Evolutionary conservation across 495 filamentous ascomycete genomes (phyloP), one percentile per base, ranked within the genome.

Genomic region (Parmelia sp.): DNA sequence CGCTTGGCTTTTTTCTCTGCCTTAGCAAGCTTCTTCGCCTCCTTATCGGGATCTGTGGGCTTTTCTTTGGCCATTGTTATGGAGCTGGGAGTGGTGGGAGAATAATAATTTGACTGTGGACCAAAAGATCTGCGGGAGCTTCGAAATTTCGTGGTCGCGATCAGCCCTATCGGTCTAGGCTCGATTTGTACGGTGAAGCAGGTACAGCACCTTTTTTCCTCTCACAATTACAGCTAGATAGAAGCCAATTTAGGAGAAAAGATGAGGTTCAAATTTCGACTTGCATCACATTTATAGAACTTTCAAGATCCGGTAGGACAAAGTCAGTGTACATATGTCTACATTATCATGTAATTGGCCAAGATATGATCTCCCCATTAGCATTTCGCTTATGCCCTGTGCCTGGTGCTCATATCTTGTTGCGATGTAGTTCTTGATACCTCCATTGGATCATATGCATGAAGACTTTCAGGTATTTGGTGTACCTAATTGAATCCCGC

Each of bases 1-100:
- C 85, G 86, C 79, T 89, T 89, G 77, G 90, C 87, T 79, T 91
- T 89, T 83, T 90, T 91, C 80, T 88, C 84, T 57, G 81, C 78
- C 79, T 87, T 88, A 2, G 62, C 62, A 23, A 53, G 40, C 79
- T 88, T 89, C 65, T 87, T 81, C 73, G 85, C 82, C 78, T 87
- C 76, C 27, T 63, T 57, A 5, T 70, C 71, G 39, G 58, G 42
- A 59, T 67, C 78, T 66, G 74, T 70, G 66, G 76, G 71, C 71
- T 77, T 81, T 68, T 83, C 81, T 73, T 83, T 83, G 62, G 74
- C 79, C 81, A 83, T 83, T 65, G 63, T 78, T 71, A 68, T 65
- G 35, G 49, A 27, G 27, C 17, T 19, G 57, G 17, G 2, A 49
- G 17, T 57, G 39, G 58, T 23, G 25, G 17, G 11, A 36, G 17